Evolutionary conservation across 1,284 basidiomycete genomes (phyloP), one percentile per base, ranked within the genome.

Genomic region (Pisolithus thermaeus): DNA sequence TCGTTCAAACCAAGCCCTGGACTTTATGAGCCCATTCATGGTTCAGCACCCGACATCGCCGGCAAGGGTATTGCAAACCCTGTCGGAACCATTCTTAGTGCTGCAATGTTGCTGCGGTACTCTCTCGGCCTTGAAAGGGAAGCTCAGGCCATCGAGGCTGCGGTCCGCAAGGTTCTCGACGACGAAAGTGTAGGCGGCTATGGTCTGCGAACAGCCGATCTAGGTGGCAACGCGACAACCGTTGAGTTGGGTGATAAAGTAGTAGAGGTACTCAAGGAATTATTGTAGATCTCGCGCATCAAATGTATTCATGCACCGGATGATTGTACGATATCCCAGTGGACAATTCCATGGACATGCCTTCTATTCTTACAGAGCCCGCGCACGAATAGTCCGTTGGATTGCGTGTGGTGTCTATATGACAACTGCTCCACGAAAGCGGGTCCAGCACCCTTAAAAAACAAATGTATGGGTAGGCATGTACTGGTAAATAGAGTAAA

Each of bases 31-130:
- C 96, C 96, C 53, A 96, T 97, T 56, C 91, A 93, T 64, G 91
- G 92, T 48, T 96, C 92, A 32, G 96, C 96, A 1, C 96, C 96
- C 46, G 96, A 98, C 64, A 98, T 98, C 59, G 93, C 95, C 7
- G 94, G 93, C 2, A 77, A 92, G 67, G 92, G 92, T 30, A 94
- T 97, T 62, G 96, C 96, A 56, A 99, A 98, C 72, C 96, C 96
- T 30, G 83, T 99, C 60, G 97, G 96, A 47, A 97, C 96, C 16
- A 98, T 99, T 66, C 85, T 99, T 52, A 97, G 93, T 51, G 92
- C 90, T 4, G 95, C 95, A 3, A 86, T 99, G 86, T 85, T 98
- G 54, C 79, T 98, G 51, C 83, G 95, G 47, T 99, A 97, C 73
- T 98, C 96, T 39, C 84, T 98, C 36, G 91, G 91, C 23, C 77